Percentiles rank a stretch among this genome's conserved stretches.
Evolutionary conservation across 176 grass and related monocot genomes (phyloP).

Genomic region (Aegilops speltoides): DNA sequence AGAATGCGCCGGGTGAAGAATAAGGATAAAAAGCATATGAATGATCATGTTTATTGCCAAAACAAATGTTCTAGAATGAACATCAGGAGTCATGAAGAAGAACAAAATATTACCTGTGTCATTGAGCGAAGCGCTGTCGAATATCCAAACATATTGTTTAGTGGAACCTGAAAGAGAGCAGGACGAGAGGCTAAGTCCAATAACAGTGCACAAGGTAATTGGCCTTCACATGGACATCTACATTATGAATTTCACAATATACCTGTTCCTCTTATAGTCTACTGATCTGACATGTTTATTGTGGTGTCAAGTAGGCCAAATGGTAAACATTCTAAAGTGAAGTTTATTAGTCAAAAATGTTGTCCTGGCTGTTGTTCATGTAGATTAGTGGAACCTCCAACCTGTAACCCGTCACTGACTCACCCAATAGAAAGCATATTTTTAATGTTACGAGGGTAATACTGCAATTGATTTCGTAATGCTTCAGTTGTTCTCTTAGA

Average conservation of each 20-base stretch:
- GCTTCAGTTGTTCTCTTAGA: background rate
- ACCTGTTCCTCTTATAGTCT: background rate
- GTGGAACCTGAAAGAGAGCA: slow-evolving; percentile 67
- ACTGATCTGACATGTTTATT: background rate
- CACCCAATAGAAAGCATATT: background rate
- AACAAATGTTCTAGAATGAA: background rate
- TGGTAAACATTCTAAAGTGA: background rate
- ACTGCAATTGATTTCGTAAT: background rate
- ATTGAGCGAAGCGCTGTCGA: slow-evolving; percentile 86
- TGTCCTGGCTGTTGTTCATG: background rate
- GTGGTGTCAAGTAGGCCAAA: slow-evolving; percentile 2
- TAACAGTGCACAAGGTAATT: background rate
- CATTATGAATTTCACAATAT: background rate
- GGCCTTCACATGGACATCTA: background rate
- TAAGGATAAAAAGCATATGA: background rate
- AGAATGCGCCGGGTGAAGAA: background rate
- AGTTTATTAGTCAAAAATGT: background rate
- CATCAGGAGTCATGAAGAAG: background rate
- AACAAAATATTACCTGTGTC: slow-evolving; percentile 64
- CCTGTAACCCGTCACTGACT: background rate
- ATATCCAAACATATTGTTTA: slow-evolving; percentile 99
- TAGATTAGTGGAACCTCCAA: slow-evolving; percentile 17
- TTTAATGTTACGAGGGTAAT: background rate
- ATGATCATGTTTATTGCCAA: background rate
- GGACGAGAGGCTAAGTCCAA: background rate